Base-by-base conservation (phyloP, 495 filamentous ascomycete genomes). In the Penicillium mononematosum region DNA sequence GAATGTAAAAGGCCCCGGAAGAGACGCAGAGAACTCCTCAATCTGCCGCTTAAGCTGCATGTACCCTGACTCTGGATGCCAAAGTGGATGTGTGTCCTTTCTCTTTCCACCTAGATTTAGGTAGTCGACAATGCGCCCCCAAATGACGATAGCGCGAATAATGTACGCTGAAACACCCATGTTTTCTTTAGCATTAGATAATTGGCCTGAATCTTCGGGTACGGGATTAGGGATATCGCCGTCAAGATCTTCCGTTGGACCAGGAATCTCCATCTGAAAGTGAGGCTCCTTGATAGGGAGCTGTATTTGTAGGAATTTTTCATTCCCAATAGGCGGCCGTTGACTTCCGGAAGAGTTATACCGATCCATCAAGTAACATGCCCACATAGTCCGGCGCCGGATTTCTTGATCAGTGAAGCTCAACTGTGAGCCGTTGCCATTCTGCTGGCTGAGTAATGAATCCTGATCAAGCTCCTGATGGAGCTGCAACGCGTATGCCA, bases 331-430 rank as follows among this genome's bases (percentile, higher is more conserved):
- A n/a, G 88, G 88, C 48, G 94, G 94, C 50, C 94, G 83, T 63
- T 96, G 92, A 27, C 92, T 96, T 14, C 94, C 94, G 3, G 92
- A 96, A 3, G 93, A 96, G 71, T 92, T 97, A 73, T 96, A 97
- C 0, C 93, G 85, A 70, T 98, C 94, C 94, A 98, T 96, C 58
- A 95, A 67, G 64, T 93, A 96, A 68, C 92, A 96, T 22, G 92
- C 89, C 94, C 94, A 98, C 93, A 98, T 97, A 5, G 91, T 95
- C 51, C 94, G 81, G 55, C 93, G 80, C 53, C 94, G 80, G 38
- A 97, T 96, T 68, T 98, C 94, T 34, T 89, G 85, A 71, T 98
- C 94, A 12, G 91, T 94, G 63, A 90, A 90, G 64, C 89, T 96
- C 41, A 98, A 78, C 54, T 88, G 84, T 14, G 82, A 82, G 4